Percentiles rank a stretch among this genome's conserved stretches.
phyloP scores from a whole-genome alignment of 371 early-diverging fungal species.

The Rhizomucor pusillus region DNA sequence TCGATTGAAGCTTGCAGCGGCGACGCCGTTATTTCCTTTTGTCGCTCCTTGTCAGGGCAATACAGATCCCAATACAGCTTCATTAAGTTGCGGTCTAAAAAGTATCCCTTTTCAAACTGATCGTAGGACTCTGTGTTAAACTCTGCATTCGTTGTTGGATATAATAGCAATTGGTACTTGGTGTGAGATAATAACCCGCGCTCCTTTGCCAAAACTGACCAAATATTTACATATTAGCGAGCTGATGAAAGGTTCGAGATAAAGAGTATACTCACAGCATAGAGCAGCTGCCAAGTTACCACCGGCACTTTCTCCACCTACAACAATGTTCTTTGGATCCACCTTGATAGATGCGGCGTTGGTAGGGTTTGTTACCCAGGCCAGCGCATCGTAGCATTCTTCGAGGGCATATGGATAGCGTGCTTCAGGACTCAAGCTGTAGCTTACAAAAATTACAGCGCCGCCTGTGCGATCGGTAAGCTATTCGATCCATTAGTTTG shows the following conservation, averaged over 20 bases:
- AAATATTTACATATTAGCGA: neutral
- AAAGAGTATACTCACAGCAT: conserved; percentile 1
- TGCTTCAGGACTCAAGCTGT: conserved; percentile 22
- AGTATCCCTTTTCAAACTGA: conserved; percentile 15
- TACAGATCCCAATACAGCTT: neutral
- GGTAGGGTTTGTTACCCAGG: conserved; percentile 15
- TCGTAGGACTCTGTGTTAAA: neutral
- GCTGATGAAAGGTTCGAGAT: neutral
- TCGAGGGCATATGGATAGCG: conserved; percentile 26
- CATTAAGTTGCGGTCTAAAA: neutral
- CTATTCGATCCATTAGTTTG: no score
- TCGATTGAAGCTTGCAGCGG: conserved; percentile 26
- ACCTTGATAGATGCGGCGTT: conserved; percentile 10
- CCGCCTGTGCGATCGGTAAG: neutral
- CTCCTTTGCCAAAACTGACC: conserved; percentile 14
- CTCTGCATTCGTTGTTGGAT: conserved; percentile 1
- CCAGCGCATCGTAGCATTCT: conserved; percentile 27
- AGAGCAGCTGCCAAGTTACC: conserved; percentile 18
- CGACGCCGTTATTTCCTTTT: neutral
- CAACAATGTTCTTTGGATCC: conserved; percentile 12
- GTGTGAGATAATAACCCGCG: conserved; percentile 7
- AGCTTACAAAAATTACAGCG: conserved; percentile 24
- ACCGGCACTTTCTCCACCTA: conserved; percentile 24
- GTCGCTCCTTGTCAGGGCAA: neutral
- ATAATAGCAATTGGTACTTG: conserved; percentile 14